Evolutionary conservation across 495 filamentous ascomycete genomes (phyloP).

Genomic region (Penicillium flavigenum): DNA sequence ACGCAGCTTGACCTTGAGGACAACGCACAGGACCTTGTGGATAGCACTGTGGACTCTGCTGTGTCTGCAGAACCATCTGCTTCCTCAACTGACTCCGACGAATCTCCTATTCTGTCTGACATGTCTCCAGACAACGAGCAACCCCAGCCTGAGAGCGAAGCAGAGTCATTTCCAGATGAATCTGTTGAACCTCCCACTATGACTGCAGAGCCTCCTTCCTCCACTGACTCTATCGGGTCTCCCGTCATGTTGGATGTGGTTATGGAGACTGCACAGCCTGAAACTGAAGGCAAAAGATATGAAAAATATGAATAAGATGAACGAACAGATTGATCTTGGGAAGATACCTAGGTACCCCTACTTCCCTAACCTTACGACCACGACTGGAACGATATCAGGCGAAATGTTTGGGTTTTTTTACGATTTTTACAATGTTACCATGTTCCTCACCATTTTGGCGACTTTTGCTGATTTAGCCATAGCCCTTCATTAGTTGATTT

Average conservation of each 20-base stretch:
- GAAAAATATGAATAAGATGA: neutral
- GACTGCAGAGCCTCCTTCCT: neutral
- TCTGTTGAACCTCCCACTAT: neutral
- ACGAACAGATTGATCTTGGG: slow-evolving; percentile 2
- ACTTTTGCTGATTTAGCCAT: slow-evolving; percentile 6
- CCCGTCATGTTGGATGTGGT: neutral
- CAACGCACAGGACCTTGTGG: neutral
- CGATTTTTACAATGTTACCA: neutral
- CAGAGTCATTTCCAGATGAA: neutral
- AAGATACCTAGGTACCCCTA: neutral
- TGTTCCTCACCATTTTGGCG: neutral
- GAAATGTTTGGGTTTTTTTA: slow-evolving; percentile 14
- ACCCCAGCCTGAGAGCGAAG: neutral
- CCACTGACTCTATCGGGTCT: neutral
- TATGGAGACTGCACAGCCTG: neutral
- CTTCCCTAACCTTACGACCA: slow-evolving; percentile 9
- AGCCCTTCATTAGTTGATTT: neutral
- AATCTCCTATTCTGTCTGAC: neutral
- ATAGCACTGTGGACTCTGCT: neutral
- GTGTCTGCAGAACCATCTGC: neutral
- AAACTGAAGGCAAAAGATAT: neutral
- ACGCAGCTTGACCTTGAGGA: neutral
- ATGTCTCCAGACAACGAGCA: neutral
- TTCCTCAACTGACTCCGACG: neutral
- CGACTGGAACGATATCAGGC: slow-evolving; percentile 28